Conservation (phyloP, 2,329 filamentous ascomycete species). For the Dactylellina leptospora region DNA sequence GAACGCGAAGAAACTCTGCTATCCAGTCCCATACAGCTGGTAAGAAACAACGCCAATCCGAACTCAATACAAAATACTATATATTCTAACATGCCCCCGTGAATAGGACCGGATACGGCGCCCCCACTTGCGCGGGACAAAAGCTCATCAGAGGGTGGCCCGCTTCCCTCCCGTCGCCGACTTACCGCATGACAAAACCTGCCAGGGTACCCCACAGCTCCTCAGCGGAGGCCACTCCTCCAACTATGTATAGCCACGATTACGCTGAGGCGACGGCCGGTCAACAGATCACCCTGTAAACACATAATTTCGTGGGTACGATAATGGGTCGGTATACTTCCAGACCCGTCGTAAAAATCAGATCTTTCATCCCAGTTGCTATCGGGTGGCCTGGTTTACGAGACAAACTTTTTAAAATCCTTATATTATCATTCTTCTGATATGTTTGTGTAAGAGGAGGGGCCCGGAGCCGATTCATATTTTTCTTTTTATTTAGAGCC, state of each 20-base stretch:
- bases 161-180: not conserved
- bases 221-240: constrained; percentile 11
- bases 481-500: constrained; percentile 1
- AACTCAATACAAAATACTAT: not conserved
- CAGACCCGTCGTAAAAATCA: too few relatives aligned
- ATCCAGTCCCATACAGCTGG: constrained; percentile 17
- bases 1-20: constrained; percentile 9
- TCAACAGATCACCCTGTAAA: constrained; percentile 18
- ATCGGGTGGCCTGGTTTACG: not conserved
- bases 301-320: too few relatives aligned
- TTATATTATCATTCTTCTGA: too few relatives aligned
- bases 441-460: not conserved
- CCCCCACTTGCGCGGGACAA: constrained; percentile 5
- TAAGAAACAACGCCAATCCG: constrained; percentile 2
- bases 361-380: too few relatives aligned
- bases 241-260: constrained; percentile 4
- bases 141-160: constrained; percentile 1
- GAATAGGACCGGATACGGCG: constrained; percentile 12
- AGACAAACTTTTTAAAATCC: too few relatives aligned
- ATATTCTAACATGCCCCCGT: not conserved
- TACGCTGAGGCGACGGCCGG: constrained; percentile 12
- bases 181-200: constrained; percentile 14
- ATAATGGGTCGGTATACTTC: too few relatives aligned
- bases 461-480: not conserved
- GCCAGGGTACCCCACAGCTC: constrained; percentile 12